Base-by-base conservation (phyloP, 208 protist genomes). In the Leishmania major region DNA sequence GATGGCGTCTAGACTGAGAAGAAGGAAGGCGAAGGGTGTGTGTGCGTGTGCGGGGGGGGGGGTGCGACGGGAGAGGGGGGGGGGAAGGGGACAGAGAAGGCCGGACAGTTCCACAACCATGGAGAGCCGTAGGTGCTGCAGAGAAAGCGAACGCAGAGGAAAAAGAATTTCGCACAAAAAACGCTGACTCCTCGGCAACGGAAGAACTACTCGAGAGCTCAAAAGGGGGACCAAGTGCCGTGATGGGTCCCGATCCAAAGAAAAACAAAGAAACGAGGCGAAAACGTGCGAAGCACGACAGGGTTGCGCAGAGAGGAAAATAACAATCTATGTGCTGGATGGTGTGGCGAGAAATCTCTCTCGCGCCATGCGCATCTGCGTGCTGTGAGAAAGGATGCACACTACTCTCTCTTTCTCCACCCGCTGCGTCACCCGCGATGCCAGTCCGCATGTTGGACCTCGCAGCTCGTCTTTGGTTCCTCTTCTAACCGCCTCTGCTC, bases 291-390 rank as follows among this genome's bases (percentile, higher is more conserved):
- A 79, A 77, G 22, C 19, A 51, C 28, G 59, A 35, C 64, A 69
- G 10, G 59, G 17, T 69, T 4, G 15, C 17, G 15, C 35, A 40
- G 11, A 69, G 15, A 43, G 2, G 28, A 72, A 72, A 47, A 31
- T 13, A 72, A 47, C 5, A 72, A 69, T 62, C 53, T 60, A 45
- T 82, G 72, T 59, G 43, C 66, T 75, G 47, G 22, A 69, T 47
- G 19, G 49, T 31, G 66, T 51, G 51, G 60, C 0, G 8, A 31
- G 53, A 49, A 37, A 22, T 37, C 25, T 1, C 57, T 22, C 40
- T 25, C 15, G n/a, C n/a, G 31, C 6, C 47, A 51, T 40, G 11
- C 55, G 49, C 13, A 25, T 6, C 25, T 55, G 15, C 8, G 10
- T 49, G 37, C 15, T 72, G 22, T n/a, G 15, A 3, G 13, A 47